Evolutionary conservation across 345 rosid genomes (phyloP).

Genomic region (Lepidium africanum): DNA sequence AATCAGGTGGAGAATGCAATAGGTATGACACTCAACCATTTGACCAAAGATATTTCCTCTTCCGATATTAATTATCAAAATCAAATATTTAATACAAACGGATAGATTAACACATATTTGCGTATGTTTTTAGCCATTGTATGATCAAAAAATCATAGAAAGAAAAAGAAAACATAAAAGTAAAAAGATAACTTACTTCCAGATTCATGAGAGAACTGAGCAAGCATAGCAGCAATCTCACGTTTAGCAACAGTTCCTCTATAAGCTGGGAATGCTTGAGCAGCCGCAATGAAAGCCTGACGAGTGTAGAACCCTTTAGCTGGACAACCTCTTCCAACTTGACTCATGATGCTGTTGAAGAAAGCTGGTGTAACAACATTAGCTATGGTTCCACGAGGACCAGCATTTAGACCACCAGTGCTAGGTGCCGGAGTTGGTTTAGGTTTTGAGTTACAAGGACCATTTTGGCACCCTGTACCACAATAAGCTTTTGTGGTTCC

Average conservation of each 20-base stretch:
- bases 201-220: constrained; percentile 44
- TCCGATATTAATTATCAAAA: too few relatives aligned
- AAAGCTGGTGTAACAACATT: constrained; percentile 37
- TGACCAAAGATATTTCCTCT: too few relatives aligned
- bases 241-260: constrained; percentile 41
- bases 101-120: too few relatives aligned
- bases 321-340: constrained; percentile 29
- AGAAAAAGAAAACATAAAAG: too few relatives aligned
- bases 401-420: constrained; percentile 23
- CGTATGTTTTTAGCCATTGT: too few relatives aligned
- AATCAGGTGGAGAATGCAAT: too few relatives aligned
- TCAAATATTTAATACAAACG: too few relatives aligned
- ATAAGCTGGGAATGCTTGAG: constrained; percentile 19
- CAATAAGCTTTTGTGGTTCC: constrained; percentile 25
- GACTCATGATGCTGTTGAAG: constrained; percentile 37
- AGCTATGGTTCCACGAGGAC: constrained; percentile 30
- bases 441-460: constrained; percentile 22
- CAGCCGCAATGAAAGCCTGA: constrained; percentile 25
- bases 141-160: too few relatives aligned
- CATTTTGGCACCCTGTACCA: constrained; percentile 26
- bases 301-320: constrained; percentile 49
- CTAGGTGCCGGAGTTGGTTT: constrained; percentile 19
- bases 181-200: constrained; percentile 34
- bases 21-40: too few relatives aligned
- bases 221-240: constrained; percentile 49